Evolutionary conservation across 345 rosid species (phyloP).

Genomic region (Orychophragmus violaceus): DNA sequence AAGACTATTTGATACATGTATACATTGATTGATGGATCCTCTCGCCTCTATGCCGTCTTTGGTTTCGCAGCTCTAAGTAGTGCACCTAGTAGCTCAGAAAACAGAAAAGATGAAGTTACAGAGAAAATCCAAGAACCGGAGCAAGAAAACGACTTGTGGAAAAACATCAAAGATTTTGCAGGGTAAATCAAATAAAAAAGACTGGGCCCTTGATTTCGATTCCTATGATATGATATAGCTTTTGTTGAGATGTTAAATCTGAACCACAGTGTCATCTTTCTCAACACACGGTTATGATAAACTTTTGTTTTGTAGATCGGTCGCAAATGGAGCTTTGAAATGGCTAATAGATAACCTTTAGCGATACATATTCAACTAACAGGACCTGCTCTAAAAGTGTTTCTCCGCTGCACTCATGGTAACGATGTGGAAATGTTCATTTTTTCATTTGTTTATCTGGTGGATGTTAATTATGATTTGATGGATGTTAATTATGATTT

Average conservation of each 20-base stretch:
- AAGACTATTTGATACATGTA: conserved; percentile 1
- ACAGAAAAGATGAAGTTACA: conserved; percentile 29
- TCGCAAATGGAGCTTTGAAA: conserved; percentile 65
- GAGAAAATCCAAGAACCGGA: conserved; percentile 50
- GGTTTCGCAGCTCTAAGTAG: conserved; percentile 38
- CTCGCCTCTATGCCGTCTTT: conserved; percentile 1
- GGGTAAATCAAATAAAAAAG: conserved; percentile 45
- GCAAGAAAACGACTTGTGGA: conserved; percentile 56
- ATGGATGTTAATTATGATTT: conserved; percentile 6
- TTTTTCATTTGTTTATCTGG: conserved; percentile 12
- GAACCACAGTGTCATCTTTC: background rate
- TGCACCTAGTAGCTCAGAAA: conserved; percentile 36
- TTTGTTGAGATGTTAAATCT: background rate
- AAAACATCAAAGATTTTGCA: conserved; percentile 57
- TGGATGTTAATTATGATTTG: conserved; percentile 1
- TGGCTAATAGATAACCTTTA: conserved; percentile 91
- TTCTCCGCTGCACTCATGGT: conserved; percentile 6
- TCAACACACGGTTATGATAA: background rate
- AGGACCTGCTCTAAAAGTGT: background rate
- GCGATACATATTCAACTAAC: conserved; percentile 16
- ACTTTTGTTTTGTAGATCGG: conserved; percentile 43
- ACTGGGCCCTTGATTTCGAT: background rate
- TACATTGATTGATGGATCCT: background rate
- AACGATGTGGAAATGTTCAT: conserved; percentile 6
- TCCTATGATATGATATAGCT: background rate